A percentile compares a stretch with the other conserved stretches of the same genome.
phyloP scores from a whole-genome alignment of 495 filamentous ascomycete genomes.

The Aspergillus steynii region DNA sequence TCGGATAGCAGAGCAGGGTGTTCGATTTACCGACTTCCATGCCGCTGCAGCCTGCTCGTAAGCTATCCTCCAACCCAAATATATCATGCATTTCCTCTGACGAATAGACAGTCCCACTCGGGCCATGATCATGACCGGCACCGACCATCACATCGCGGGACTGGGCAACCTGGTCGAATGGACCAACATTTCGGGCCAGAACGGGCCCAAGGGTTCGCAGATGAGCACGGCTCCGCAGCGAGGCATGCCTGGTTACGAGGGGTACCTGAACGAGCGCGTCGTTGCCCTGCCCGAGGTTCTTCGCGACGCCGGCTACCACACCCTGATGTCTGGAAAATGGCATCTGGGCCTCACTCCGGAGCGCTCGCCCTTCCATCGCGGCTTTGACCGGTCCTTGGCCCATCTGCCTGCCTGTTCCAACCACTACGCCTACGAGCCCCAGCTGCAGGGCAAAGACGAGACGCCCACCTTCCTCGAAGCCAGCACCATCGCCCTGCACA shows the following conservation, averaged over 20 bases:
- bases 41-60: constrained; percentile 63
- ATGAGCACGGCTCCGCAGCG: constrained; percentile 46
- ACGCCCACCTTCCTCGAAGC: constrained; percentile 54
- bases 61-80: constrained; percentile 10
- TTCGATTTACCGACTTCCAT: constrained; percentile 64
- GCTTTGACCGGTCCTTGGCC: constrained; percentile 50
- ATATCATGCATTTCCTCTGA: constrained; percentile 1
- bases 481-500: constrained; percentile 56
- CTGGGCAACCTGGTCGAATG: constrained; percentile 50
- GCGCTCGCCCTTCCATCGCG: constrained; percentile 40
- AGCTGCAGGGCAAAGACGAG: constrained; percentile 45
- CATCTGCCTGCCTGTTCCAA: constrained; percentile 59
- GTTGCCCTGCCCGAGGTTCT: constrained; percentile 63
- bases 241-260: constrained; percentile 66
- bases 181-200: constrained; percentile 50
- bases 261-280: constrained; percentile 63
- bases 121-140: constrained; percentile 58
- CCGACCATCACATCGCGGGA: constrained; percentile 49
- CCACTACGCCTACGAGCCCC: constrained; percentile 62
- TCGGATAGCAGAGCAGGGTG: constrained; percentile 52
- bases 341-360: constrained; percentile 48
- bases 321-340: constrained; percentile 65
- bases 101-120: constrained; percentile 47
- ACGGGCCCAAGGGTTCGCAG: constrained; percentile 43
- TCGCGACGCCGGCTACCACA: constrained; percentile 61